Evolutionary conservation across 352 stramenopile genomes (phyloP), one percentile per base, ranked within the genome.

Genomic region (Phytophthora sansomeana): DNA sequence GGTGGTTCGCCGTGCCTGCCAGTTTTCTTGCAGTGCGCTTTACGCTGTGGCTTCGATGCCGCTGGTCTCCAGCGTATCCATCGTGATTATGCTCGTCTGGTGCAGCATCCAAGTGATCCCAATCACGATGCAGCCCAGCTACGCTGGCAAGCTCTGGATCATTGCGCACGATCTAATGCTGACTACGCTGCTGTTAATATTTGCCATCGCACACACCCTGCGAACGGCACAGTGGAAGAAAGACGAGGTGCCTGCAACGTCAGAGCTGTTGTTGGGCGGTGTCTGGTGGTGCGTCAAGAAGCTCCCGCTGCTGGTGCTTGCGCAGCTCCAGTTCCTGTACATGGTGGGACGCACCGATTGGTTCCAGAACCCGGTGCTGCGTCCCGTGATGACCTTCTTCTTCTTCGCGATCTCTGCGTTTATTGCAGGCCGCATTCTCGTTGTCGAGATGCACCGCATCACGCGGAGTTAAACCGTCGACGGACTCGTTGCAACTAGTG

Each of bases 321-420:
- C 78, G 11, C 81, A 91, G 60, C 42, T 81, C 14, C 42, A 78
- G 52, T 83, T 92, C 49, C 76, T 93, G 6, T 87, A 85, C 70
- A 68, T 83, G 44, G 62, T 89, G 14, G 82, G 80, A 0, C 81
- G 81, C 19, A 91, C 79, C 0, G 85, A 94, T 64, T 77, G 67
- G 74, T 90, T 94, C 55, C 72, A 78, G 72, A 91, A 94, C 70
- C 85, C 85, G 1, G 85, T 94, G 66, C 65, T 94, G 8, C 85
- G 85, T 33, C 85, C 85, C 33, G 71, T 89, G 6, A 81, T 90
- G 63, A 78, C 83, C n/a, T 85, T 87, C 60, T 54, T 68, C 64
- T 72, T 85, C 42, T 66, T 90, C 19, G 71, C 50, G 5, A 61
- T 70, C 9, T 44, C 87, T n/a, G 59, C 59, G 21, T 57, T 71